These are phyloP conservation scores for Myochromella boudieri DNA, from an alignment of 768 basidiomycete species.

Conservation along the genomic window DNA sequence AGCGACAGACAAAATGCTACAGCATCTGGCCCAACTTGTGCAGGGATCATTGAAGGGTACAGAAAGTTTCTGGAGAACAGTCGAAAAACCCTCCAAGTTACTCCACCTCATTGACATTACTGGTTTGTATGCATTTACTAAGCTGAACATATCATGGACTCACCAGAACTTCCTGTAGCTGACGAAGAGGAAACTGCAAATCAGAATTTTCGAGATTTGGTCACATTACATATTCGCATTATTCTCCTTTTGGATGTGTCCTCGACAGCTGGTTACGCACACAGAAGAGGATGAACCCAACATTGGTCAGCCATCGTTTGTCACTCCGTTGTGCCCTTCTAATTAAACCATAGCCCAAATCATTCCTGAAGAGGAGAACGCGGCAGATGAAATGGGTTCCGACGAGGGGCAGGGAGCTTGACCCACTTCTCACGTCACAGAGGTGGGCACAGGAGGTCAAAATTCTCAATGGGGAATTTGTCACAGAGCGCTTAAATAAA, in stretches of 20 bases:
- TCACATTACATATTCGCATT: conserved; percentile 76
- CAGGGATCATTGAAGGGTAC: conserved; percentile 70
- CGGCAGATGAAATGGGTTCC: conserved; percentile 59
- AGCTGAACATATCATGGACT: too few relatives aligned
- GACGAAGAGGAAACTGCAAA: conserved; percentile 54
- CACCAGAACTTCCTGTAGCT: conserved; percentile 27
- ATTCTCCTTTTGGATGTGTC: conserved; percentile 88
- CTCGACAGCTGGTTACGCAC: conserved; percentile 77
- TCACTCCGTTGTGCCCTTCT: too few relatives aligned
- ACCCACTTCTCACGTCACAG: conserved; percentile 78
- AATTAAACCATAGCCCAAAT: too few relatives aligned
- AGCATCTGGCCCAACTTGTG: conserved; percentile 68
- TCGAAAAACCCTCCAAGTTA: conserved; percentile 58
- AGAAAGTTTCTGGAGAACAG: conserved; percentile 63
- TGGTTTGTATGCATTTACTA: too few relatives aligned
- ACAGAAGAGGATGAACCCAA: conserved; percentile 68
- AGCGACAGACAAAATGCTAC: conserved; percentile 73
- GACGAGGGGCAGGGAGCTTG: conserved; percentile 70
- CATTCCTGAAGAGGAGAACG: conserved; percentile 62
- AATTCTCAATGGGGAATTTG: conserved; percentile 74
- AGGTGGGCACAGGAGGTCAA: conserved; percentile 91
- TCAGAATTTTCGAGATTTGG: conserved; percentile 65
- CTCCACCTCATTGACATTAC: conserved; percentile 59
- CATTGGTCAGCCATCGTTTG: conserved; percentile 28
- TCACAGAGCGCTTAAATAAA: conserved; percentile 62